These are phyloP conservation scores for Clarireedia homoeocarpa DNA, from an alignment of 2,329 filamentous ascomycete genomes.

Conservation along the genomic window DNA sequence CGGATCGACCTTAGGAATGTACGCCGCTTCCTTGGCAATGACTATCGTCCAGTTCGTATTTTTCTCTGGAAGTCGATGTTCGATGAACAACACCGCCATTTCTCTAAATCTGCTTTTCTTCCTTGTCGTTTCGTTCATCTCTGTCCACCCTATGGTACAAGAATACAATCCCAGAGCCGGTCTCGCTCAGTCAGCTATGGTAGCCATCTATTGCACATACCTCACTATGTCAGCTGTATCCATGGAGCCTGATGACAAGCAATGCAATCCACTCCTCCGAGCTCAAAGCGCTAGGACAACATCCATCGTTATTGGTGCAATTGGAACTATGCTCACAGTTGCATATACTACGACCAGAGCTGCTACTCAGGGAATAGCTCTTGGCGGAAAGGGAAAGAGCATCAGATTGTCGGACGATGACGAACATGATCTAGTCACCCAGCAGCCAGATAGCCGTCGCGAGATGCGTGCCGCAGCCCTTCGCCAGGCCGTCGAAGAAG, in stretches of 20 bases:
- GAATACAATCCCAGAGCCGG: slow-evolving; percentile 89
- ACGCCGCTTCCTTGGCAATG: slow-evolving; percentile 82
- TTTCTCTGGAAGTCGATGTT: slow-evolving; percentile 73
- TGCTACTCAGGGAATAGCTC: slow-evolving; percentile 78
- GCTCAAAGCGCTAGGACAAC: slow-evolving; percentile 84
- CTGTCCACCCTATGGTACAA: slow-evolving; percentile 84
- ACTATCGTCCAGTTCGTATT: slow-evolving; percentile 96
- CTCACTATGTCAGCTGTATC: slow-evolving; percentile 96
- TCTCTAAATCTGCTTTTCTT: slow-evolving; percentile 87
- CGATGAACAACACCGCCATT: slow-evolving; percentile 96
- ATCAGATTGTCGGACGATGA: slow-evolving; percentile 62
- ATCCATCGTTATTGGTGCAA: slow-evolving; percentile 83
- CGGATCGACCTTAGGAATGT: slow-evolving; percentile 91
- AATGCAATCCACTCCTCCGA: slow-evolving; percentile 86
- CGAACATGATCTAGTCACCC: slow-evolving; percentile 81
- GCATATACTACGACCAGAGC: slow-evolving; percentile 96
- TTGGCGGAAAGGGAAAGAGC: slow-evolving; percentile 53
- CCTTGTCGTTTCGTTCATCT: slow-evolving; percentile 71
- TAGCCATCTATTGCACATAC: slow-evolving; percentile 96
- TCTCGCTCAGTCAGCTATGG: slow-evolving; percentile 94
- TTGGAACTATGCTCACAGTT: slow-evolving; percentile 93
- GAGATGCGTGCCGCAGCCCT: slow-evolving; percentile 93
- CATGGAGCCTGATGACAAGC: slow-evolving; percentile 93
- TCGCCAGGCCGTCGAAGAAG: slow-evolving; percentile 84
- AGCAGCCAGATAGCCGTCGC: slow-evolving; percentile 69